Evolutionary conservation across 2,329 filamentous ascomycete species (phyloP).

Genomic region (Lecanosticta acicola): DNA sequence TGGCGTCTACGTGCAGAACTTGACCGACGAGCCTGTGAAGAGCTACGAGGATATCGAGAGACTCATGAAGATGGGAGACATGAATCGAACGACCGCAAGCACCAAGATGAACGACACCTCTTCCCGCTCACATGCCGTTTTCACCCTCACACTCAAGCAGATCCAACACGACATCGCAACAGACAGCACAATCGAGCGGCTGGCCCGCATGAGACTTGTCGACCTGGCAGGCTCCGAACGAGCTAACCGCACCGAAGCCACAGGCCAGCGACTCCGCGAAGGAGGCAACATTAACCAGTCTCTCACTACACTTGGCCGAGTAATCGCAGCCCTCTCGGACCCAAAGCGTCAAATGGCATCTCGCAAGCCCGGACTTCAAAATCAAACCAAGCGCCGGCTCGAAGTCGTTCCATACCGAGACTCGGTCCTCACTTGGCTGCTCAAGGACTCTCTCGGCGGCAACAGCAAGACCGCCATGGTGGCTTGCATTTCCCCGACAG

Average conservation of each 20-base stretch:
- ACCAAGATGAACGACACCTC: slow-evolving; percentile 99
- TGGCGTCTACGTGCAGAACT: slow-evolving; percentile 92
- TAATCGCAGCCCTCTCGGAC: slow-evolving; percentile 83
- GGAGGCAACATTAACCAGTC: slow-evolving; percentile 99
- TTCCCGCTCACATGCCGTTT: slow-evolving; percentile 92
- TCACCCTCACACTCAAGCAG: slow-evolving; percentile 96
- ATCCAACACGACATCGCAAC: slow-evolving; percentile 96
- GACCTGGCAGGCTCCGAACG: slow-evolving; percentile 93
- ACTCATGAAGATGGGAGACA: slow-evolving; percentile 84
- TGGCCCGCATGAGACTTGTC: slow-evolving; percentile 87
- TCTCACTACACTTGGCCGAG: slow-evolving; percentile 86
- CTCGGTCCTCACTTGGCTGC: slow-evolving; percentile 74
- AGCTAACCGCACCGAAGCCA: slow-evolving; percentile 92
- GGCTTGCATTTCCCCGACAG: slow-evolving; percentile 87
- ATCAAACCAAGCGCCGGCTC: slow-evolving; percentile 42
- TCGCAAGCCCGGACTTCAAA: slow-evolving; percentile 44
- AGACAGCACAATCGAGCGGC: slow-evolving; percentile 95
- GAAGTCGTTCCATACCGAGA: slow-evolving; percentile 84
- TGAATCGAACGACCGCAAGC: slow-evolving; percentile 79
- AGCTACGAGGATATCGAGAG: slow-evolving; percentile 81
- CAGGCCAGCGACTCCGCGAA: slow-evolving; percentile 81
- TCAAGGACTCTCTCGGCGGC: slow-evolving; percentile 92
- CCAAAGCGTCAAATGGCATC: slow-evolving; percentile 47
- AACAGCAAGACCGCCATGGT: slow-evolving; percentile 99
- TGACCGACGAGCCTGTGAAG: slow-evolving; percentile 88